A percentile compares a stretch with the other conserved stretches of the same genome.
Evolutionary conservation across 2,329 filamentous ascomycete species (phyloP).

Genomic region (Sclerotinia nivalis): DNA sequence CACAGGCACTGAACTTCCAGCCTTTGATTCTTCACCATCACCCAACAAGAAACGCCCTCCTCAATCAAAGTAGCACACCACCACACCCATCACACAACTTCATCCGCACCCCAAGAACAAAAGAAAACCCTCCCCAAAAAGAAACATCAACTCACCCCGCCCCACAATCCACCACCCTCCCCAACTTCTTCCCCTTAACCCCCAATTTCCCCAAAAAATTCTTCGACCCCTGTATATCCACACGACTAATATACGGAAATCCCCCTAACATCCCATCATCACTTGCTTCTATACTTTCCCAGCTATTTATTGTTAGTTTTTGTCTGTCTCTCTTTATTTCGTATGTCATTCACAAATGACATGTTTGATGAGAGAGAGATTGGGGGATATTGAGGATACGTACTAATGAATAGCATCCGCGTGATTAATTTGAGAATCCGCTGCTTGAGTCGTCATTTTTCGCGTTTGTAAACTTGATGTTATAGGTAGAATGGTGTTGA

Average conservation of each 20-base stretch:
- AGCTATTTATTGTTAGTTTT: slow-evolving; percentile 35
- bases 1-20: not conserved
- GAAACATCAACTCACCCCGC: slow-evolving; percentile 41
- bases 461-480: not conserved
- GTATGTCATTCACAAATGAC: no score
- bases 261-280: slow-evolving; percentile 79
- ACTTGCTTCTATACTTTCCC: slow-evolving; percentile 52
- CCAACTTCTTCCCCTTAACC: slow-evolving; percentile 41
- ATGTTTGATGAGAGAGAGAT: not conserved
- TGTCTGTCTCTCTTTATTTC: no score
- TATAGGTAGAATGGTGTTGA: no score
- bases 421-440: slow-evolving; percentile 21
- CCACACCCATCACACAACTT: not conserved
- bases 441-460: slow-evolving; percentile 6
- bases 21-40: not conserved
- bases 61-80: not conserved
- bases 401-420: slow-evolving; percentile 21
- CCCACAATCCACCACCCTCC: slow-evolving; percentile 44
- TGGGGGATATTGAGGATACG: not conserved
- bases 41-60: not conserved
- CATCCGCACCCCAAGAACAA: not conserved
- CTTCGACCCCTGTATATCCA: slow-evolving; percentile 70
- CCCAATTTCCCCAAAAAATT: slow-evolving; percentile 70
- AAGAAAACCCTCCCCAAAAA: not conserved
- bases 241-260: slow-evolving; percentile 65